Evolutionary conservation across 345 rosid species (phyloP).

Genomic region (Arabidopsis arenosa): DNA sequence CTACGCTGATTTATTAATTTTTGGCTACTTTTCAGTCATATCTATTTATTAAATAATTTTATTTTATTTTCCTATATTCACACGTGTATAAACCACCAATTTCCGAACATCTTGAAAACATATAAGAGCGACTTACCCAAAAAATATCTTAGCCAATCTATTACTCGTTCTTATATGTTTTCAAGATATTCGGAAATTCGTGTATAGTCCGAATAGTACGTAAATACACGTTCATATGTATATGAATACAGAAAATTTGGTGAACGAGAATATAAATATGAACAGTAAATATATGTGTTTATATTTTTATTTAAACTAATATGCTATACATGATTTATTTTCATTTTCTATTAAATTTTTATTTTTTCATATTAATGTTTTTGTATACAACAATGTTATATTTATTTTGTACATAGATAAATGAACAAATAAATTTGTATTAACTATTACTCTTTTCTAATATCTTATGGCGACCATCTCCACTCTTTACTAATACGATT

Average conservation of each 20-base stretch:
- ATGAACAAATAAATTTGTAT: no score
- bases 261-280: background rate
- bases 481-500: no score
- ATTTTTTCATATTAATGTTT: no score
- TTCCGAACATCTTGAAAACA: no score
- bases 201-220: background rate
- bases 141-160: background rate
- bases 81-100: background rate
- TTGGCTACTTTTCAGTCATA: slow-evolving; percentile 21
- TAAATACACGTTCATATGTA: background rate
- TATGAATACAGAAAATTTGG: background rate
- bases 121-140: no score
- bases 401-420: no score
- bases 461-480: no score
- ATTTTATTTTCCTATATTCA: background rate
- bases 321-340: background rate
- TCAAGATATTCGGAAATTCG: background rate
- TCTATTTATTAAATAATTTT: background rate
- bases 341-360: no score
- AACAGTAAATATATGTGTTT: no score
- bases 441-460: no score
- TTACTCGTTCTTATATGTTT: background rate
- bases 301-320: no score
- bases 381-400: no score
- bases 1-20: background rate